Evolutionary conservation across 345 rosid species (phyloP).

Genomic region (Pistacia atlantica): DNA sequence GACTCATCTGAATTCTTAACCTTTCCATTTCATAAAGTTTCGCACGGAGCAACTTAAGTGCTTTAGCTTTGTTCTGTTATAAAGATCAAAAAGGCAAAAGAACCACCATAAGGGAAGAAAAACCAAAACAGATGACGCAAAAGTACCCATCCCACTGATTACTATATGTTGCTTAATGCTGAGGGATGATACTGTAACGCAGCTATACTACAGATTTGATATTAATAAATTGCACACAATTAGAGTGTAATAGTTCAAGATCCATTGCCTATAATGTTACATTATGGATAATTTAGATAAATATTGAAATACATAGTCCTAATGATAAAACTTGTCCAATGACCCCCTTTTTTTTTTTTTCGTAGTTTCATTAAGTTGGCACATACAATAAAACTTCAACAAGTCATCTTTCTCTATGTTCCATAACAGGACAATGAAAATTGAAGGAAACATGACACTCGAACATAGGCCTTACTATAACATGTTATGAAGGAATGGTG

Average conservation of each 20-base stretch:
- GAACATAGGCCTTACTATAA: too few species aligned
- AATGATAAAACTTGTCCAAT: too few species aligned
- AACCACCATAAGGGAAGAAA: background rate
- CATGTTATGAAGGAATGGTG: background rate
- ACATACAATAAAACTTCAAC: too few species aligned
- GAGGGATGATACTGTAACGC: background rate
- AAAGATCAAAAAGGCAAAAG: constrained; percentile 10
- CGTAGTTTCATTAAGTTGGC: too few species aligned
- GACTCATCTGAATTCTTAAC: constrained; percentile 62
- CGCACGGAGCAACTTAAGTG: constrained; percentile 84
- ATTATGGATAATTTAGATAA: too few species aligned
- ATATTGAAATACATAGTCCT: too few species aligned
- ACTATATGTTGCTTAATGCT: background rate
- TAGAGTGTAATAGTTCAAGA: background rate
- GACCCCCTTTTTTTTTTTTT: too few species aligned
- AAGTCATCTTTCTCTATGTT: too few species aligned
- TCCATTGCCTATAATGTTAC: background rate
- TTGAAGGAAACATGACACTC: too few species aligned
- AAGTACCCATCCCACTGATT: background rate
- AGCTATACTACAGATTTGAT: background rate
- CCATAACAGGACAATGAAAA: too few species aligned
- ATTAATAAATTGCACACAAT: background rate
- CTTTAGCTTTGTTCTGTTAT: constrained; percentile 85
- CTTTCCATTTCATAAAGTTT: constrained; percentile 91
- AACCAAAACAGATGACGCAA: background rate